These are phyloP conservation scores for Leishmania braziliensis DNA, from an alignment of 208 protist species.

Conservation along the genomic window DNA sequence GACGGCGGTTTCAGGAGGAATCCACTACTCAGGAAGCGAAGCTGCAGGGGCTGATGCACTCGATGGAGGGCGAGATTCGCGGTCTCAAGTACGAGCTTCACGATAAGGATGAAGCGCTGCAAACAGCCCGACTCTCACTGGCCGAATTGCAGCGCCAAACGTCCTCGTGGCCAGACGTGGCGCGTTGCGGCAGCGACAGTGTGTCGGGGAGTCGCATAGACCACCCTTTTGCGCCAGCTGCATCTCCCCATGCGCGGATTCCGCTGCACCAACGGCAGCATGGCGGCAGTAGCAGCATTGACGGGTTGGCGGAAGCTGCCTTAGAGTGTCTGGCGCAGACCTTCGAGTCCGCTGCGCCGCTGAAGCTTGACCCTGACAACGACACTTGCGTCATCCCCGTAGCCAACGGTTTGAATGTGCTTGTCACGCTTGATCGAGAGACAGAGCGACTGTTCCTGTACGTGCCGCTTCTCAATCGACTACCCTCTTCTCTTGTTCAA, in stretches of 20 bases:
- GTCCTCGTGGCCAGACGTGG: neutral
- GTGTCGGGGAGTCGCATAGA: too few relatives aligned
- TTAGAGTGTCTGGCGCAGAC: slow-evolving; percentile 35
- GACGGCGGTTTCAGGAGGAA: slow-evolving; percentile 33
- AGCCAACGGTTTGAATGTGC: slow-evolving; percentile 36
- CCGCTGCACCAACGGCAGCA: neutral
- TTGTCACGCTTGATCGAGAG: slow-evolving; percentile 75
- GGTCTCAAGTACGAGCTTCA: slow-evolving; percentile 16
- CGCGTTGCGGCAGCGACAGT: neutral
- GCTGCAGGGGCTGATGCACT: slow-evolving; percentile 34
- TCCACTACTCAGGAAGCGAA: slow-evolving; percentile 31
- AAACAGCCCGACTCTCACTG: slow-evolving; percentile 13
- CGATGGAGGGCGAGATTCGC: slow-evolving; percentile 42
- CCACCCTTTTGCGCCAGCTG: neutral
- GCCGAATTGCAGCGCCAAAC: neutral
- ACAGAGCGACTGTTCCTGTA: slow-evolving; percentile 82
- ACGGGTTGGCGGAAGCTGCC: slow-evolving; percentile 25
- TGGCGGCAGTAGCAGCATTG: slow-evolving; percentile 7
- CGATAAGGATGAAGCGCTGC: slow-evolving; percentile 24
- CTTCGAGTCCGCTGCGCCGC: slow-evolving; percentile 19
- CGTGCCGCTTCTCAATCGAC: slow-evolving; percentile 60
- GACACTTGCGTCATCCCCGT: slow-evolving; percentile 70
- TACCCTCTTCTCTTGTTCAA: slow-evolving; percentile 38
- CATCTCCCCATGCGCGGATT: neutral
- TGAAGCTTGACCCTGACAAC: slow-evolving; percentile 57